Percentiles rank a stretch among this genome's conserved stretches.
phyloP scores from a whole-genome alignment of 495 filamentous ascomycete species.

The Penicillium longicatenatum region DNA sequence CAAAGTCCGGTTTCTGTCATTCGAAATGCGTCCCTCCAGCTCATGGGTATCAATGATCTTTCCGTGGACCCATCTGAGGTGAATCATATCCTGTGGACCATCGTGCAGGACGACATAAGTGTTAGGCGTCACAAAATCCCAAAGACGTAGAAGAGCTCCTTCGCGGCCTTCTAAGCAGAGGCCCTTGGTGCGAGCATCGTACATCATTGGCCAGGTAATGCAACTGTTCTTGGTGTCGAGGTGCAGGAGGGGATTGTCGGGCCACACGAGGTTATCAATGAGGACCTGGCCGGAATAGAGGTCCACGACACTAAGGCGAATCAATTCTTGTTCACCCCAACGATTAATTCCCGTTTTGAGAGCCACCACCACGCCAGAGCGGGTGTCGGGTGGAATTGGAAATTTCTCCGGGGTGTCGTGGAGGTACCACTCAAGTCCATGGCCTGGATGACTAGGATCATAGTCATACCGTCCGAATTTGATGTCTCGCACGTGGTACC shows the following conservation, averaged over 20 bases:
- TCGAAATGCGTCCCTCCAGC: constrained; percentile 13
- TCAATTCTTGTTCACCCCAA: constrained; percentile 37
- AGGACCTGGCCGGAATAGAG: constrained; percentile 43
- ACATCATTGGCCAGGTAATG: constrained; percentile 26
- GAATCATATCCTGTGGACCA: constrained; percentile 27
- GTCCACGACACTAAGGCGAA: constrained; percentile 46
- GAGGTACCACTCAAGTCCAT: not conserved
- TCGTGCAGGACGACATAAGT: constrained; percentile 39
- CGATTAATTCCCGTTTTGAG: constrained; percentile 49
- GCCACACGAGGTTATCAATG: constrained; percentile 45
- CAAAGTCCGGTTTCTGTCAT: constrained; percentile 23
- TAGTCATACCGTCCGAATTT: too few species aligned
- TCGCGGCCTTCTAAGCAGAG: constrained; percentile 31
- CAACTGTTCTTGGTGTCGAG: constrained; percentile 44
- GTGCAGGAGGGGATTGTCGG: constrained; percentile 37
- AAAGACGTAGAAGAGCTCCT: constrained; percentile 34
- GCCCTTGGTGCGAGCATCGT: constrained; percentile 13
- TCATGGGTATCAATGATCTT: constrained; percentile 34
- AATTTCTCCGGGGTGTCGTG: not conserved
- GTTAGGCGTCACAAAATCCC: constrained; percentile 34
- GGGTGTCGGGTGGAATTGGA: not conserved
- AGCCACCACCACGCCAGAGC: constrained; percentile 45
- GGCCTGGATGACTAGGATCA: too few species aligned
- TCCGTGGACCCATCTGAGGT: constrained; percentile 29
- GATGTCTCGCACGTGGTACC: not conserved